Evolutionary conservation across 495 filamentous ascomycete species (phyloP).

Genomic region (Geopyxis carbonaria): DNA sequence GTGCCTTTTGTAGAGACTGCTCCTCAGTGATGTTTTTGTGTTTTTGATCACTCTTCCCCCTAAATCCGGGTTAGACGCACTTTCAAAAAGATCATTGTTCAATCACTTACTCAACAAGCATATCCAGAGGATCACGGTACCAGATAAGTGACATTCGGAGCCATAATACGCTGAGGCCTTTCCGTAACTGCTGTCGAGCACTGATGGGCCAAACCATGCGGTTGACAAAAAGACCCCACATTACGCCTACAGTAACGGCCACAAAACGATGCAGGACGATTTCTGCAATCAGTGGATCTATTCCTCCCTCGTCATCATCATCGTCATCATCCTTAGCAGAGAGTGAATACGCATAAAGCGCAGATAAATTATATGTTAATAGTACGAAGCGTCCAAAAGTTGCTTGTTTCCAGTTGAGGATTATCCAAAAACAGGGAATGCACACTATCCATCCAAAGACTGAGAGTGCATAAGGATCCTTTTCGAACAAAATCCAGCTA

Average conservation of each 20-base stretch:
- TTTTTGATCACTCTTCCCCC: slow-evolving; percentile 26
- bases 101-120: slow-evolving; percentile 40
- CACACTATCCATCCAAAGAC: slow-evolving; percentile 66
- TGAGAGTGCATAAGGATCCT: slow-evolving; percentile 55
- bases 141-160: slow-evolving; percentile 89
- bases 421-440: slow-evolving; percentile 73
- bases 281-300: slow-evolving; percentile 63
- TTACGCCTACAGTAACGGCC: slow-evolving; percentile 68
- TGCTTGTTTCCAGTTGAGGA: slow-evolving; percentile 63
- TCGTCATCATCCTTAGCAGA: slow-evolving; percentile 59
- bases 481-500: slow-evolving; percentile 56
- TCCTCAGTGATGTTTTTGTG: slow-evolving; percentile 79
- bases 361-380: slow-evolving; percentile 93
- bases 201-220: slow-evolving; percentile 85
- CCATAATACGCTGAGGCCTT: slow-evolving; percentile 72
- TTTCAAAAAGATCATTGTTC: too few relatives aligned
- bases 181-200: slow-evolving; percentile 67
- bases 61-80: too few relatives aligned
- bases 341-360: slow-evolving; percentile 83
- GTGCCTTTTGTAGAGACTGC: slow-evolving; percentile 44
- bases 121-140: slow-evolving; percentile 81
- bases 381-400: slow-evolving; percentile 84
- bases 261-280: slow-evolving; percentile 83
- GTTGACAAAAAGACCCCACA: slow-evolving; percentile 88
- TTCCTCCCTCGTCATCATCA: slow-evolving; percentile 70